phyloP scores from a whole-genome alignment of 2,329 filamentous ascomycete species.

The Claviceps sp. region DNA sequence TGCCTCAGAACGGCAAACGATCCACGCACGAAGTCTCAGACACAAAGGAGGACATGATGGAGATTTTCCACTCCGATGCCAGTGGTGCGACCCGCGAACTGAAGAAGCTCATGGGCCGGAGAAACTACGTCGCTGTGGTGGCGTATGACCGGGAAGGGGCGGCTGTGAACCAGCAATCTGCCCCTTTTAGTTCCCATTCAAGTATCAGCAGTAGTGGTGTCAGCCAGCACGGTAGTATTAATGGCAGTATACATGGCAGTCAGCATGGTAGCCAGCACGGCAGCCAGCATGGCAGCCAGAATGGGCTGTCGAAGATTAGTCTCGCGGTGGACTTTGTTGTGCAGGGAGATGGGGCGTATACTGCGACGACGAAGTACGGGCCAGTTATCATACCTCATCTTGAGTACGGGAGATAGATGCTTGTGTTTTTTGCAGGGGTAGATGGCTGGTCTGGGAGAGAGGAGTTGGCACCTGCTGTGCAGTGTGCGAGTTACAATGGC shows the following conservation, averaged over 20 bases:
- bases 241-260: constrained; percentile 26
- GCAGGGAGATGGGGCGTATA: constrained; percentile 75
- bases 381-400: constrained; percentile 87
- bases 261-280: not conserved
- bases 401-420: constrained; percentile 46
- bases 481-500: too few relatives aligned
- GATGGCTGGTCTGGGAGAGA: too few relatives aligned
- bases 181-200: too few relatives aligned
- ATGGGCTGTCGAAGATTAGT: constrained; percentile 55
- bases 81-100: constrained; percentile 70
- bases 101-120: constrained; percentile 81
- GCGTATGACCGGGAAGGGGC: constrained; percentile 80
- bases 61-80: constrained; percentile 93
- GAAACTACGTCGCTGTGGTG: constrained; percentile 90
- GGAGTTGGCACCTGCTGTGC: too few relatives aligned
- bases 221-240: constrained; percentile 8
- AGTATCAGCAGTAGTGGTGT: constrained; percentile 9
- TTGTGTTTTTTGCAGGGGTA: too few relatives aligned
- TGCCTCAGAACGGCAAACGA: constrained; percentile 74
- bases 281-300: constrained; percentile 12
- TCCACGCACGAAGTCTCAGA: constrained; percentile 65
- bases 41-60: constrained; percentile 99
- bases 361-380: constrained; percentile 82
- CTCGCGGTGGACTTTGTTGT: constrained; percentile 94
- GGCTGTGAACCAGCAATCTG: constrained; percentile 21